Percentiles rank a stretch among this genome's conserved stretches.
Evolutionary conservation across 2,329 filamentous ascomycete genomes (phyloP).

Genomic region (Colletotrichum sp.): DNA sequence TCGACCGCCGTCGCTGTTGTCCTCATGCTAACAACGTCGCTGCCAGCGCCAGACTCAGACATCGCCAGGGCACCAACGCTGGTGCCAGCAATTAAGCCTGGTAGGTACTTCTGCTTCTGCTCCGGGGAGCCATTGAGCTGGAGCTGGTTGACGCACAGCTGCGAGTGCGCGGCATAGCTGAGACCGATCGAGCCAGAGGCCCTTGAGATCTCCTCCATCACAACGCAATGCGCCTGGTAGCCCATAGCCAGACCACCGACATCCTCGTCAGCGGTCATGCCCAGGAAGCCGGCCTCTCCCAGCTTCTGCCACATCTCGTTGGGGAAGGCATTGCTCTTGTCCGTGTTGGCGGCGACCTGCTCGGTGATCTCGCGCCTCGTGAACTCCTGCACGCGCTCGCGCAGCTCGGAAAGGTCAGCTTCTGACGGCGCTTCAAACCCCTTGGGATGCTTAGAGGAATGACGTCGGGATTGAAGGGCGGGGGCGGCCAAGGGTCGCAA

Average conservation of each 20-base stretch:
- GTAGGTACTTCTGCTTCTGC: constrained; percentile 83
- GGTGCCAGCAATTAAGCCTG: constrained; percentile 79
- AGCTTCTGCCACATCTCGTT: constrained; percentile 92
- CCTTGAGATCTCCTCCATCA: constrained; percentile 93
- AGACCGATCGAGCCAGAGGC: constrained; percentile 85
- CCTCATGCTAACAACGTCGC: constrained; percentile 96
- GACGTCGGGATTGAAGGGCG: constrained; percentile 41
- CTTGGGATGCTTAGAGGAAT: constrained; percentile 65
- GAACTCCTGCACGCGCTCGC: constrained; percentile 88
- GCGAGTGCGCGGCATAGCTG: constrained; percentile 94
- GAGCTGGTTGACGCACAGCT: constrained; percentile 95
- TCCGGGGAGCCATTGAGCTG: constrained; percentile 82
- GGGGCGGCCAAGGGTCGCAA: constrained; percentile 32
- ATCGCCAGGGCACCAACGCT: constrained; percentile 90
- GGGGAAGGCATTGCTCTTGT: constrained; percentile 87
- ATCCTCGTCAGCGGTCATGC: constrained; percentile 91
- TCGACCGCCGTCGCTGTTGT: constrained; percentile 80
- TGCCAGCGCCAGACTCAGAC: constrained; percentile 90
- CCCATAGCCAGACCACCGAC: constrained; percentile 91
- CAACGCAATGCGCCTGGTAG: constrained; percentile 94
- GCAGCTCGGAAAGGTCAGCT: constrained; percentile 78
- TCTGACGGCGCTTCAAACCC: constrained; percentile 72
- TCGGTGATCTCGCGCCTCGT: constrained; percentile 85
- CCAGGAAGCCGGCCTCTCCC: constrained; percentile 88
- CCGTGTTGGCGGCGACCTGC: constrained; percentile 81